A percentile compares a stretch with the other conserved stretches of the same genome.
Evolutionary conservation across 2,329 filamentous ascomycete genomes (phyloP).

Genomic region (Beauveria sp.): DNA sequence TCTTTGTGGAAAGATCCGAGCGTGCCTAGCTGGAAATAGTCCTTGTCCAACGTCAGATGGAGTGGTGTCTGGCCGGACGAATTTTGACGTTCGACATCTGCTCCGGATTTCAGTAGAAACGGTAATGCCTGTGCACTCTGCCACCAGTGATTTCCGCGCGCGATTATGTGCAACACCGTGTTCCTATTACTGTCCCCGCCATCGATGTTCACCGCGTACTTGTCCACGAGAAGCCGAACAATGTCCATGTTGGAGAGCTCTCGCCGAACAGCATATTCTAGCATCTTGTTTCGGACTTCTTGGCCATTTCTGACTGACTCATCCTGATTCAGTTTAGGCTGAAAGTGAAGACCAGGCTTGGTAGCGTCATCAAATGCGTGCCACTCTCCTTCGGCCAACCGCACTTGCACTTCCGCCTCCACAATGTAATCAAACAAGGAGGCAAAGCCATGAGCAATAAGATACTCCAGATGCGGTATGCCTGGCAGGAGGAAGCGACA

Average conservation of each 20-base stretch:
- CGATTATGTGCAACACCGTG: neutral
- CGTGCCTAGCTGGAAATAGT: neutral
- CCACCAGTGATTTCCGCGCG: conserved; percentile 12
- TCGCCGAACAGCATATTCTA: neutral
- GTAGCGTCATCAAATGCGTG: neutral
- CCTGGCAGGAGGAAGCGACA: neutral
- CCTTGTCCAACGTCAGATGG: conserved; percentile 5
- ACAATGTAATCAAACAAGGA: neutral
- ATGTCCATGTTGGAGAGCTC: conserved; percentile 5
- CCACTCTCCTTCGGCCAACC: conserved; percentile 1
- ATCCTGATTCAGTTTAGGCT: neutral
- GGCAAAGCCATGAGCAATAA: neutral
- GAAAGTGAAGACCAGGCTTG: conserved; percentile 1
- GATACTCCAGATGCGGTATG: neutral
- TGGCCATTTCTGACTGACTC: no score
- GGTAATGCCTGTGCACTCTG: conserved; percentile 12
- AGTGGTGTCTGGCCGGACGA: conserved; percentile 10
- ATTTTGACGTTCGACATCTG: conserved; percentile 5
- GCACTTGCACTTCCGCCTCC: neutral
- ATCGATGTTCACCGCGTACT: conserved; percentile 6
- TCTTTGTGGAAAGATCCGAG: conserved; percentile 5
- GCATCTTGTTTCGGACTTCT: neutral
- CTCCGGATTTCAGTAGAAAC: conserved; percentile 8
- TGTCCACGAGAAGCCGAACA: conserved; percentile 1
- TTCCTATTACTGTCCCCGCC: neutral